Evolutionary conservation across 2,329 filamentous ascomycete species (phyloP), one percentile per base, ranked within the genome.

Genomic region (Neofusicoccum sp.): DNA sequence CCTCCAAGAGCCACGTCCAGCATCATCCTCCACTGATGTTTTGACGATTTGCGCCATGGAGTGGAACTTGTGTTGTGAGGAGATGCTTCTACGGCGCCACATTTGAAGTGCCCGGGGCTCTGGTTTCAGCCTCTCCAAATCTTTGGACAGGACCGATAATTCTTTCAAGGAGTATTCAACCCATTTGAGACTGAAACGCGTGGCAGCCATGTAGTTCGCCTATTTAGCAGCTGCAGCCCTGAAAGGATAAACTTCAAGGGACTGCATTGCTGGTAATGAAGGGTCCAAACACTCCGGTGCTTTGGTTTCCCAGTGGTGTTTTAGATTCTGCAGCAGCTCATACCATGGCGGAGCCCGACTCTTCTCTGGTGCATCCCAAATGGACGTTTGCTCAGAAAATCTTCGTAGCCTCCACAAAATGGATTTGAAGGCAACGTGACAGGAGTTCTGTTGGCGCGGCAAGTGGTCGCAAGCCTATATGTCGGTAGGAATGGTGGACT

Each of bases 161-260:
- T 62, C 47, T 16, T 64, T 57, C 20, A 62, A 36, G n/a, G 61
- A 49, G 51, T 69, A 68, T 48, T 70, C 68, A 60, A 69, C 65
- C 31, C 54, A 20, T 33, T 67, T 66, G 31, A 67, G 60, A 49
- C 63, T 65, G 33, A 62, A 56, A 9, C 65, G 61, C 68, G 69
- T 70, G 1, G 68, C 63, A 4, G 61, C 63, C 12, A 68, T 34
- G 54, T 69, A 70, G 36, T 66, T 68, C 2, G 65, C 63, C 68
- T 67, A 70, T 47, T 70, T 66, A 1, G 61, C 65, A 0, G 68
- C 67, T 3, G 66, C 58, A 9, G 69, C 66, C n/a, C 48, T 34
- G 3, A 63, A 26, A 2, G 60, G 62, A 41, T 66, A 69, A 49
- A 67, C 67, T 2, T 63, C 56, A 1, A 70, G 51, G 2, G 61